These are phyloP conservation scores for Noccaea caerulescens DNA, from an alignment of 345 rosid genomes.

Conservation along the genomic window DNA sequence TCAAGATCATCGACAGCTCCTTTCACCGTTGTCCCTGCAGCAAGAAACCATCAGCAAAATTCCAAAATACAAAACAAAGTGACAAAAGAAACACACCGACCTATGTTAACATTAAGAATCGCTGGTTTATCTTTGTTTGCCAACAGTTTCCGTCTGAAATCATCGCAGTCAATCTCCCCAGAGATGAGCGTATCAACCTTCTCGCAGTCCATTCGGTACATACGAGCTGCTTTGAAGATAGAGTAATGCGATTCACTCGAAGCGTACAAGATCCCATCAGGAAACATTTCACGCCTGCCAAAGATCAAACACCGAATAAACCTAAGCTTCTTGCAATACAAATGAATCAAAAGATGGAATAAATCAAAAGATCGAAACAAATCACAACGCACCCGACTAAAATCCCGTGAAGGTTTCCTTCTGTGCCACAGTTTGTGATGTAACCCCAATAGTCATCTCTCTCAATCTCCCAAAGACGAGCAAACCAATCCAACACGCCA, in stretches of 20 bases:
- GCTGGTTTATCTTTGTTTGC: conserved; percentile 92
- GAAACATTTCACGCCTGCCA: conserved; percentile 85
- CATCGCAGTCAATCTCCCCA: conserved; percentile 89
- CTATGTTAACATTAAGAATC: conserved; percentile 88
- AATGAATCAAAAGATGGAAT: not conserved
- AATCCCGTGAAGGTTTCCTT: conserved; percentile 99
- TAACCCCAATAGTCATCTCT: conserved; percentile 96
- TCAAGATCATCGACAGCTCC: conserved; percentile 99
- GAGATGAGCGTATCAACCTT: conserved; percentile 73
- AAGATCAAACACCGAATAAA: not conserved
- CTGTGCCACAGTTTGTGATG: conserved; percentile 97
- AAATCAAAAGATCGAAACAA: too few species aligned
- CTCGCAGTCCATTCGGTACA: conserved; percentile 91
- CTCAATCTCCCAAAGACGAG: conserved; percentile 97
- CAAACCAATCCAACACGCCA: conserved; percentile 99
- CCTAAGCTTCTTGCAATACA: not conserved
- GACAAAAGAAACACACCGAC: conserved; percentile 44
- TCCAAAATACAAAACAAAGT: not conserved
- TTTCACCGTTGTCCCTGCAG: conserved; percentile 88
- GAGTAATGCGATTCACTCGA: conserved; percentile 90
- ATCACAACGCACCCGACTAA: conserved; percentile 63
- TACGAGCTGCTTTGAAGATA: conserved; percentile 91
- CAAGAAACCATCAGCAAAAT: conserved; percentile 16
- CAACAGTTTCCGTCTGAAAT: conserved; percentile 66
- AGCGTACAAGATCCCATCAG: conserved; percentile 91